Base-by-base conservation (phyloP, 2,329 filamentous ascomycete genomes). In the Polychaeton citri region DNA sequence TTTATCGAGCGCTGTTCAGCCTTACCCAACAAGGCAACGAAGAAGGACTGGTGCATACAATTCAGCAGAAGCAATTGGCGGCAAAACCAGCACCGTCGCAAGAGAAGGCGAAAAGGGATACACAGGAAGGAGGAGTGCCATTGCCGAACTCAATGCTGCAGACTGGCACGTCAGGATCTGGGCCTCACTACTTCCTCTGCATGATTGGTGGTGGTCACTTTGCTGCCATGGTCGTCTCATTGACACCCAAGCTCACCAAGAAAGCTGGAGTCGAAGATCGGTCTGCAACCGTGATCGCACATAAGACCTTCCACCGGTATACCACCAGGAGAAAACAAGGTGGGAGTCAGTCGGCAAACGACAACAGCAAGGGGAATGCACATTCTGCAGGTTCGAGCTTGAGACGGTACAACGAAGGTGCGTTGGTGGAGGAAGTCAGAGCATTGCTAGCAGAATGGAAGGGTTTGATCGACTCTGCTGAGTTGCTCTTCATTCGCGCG, bases 121-220 rank as follows among this genome's bases (percentile, higher is more conserved):
- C 49, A 13, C 58, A 71, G 41, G 63, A 71, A 2, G 75, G 74
- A 38, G 76, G 77, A 33, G 73, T 75, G 2, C 63, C 66, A 12
- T 58, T 74, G 4, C 66, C 71, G 2, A 43, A 42, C 4, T 47
- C 50, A 2, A 50, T 54, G 43, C 39, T 51, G 8, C 50, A 48
- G 20, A 45, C 45, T 6, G 62, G 67, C 2, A 60, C 71, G 7
- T 65, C 66, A 3, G 74, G 79, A 52, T 74, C 76, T 17, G 78
- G 79, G 6, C 84, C 86, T 2, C 87, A 96, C 54, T 76, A 94
- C 34, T 96, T 98, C 54, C 72, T 98, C 33, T 96, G 87, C 60
- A 98, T 98, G 90, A 93, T 98, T 34, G 90, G 90, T 17, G 90
- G 90, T 40, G 90, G 90, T 0, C 90, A 98, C 57, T 98, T 98